Conservation (phyloP, 768 basidiomycete species). For the Cyclocybe cylindracea region DNA sequence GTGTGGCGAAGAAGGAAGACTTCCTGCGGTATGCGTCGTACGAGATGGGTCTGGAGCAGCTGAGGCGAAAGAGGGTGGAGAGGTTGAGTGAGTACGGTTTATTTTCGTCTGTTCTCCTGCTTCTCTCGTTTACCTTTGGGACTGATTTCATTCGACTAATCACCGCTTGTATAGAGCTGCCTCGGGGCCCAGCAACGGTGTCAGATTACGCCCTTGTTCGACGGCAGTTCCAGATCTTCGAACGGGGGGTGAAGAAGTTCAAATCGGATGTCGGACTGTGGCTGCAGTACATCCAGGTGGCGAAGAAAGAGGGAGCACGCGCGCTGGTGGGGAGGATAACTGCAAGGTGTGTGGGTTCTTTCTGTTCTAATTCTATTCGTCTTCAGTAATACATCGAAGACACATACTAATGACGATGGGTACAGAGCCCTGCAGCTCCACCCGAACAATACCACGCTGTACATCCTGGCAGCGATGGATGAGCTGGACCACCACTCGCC, state of each 20-base stretch:
- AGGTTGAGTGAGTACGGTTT: constrained; percentile 57
- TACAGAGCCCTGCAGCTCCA: constrained; percentile 84
- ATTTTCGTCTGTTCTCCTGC: neutral
- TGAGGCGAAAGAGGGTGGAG: constrained; percentile 74
- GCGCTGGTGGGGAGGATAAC: constrained; percentile 81
- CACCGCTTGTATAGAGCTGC: constrained; percentile 33
- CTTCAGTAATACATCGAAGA: neutral
- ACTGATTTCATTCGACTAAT: neutral
- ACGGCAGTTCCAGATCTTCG: constrained; percentile 87
- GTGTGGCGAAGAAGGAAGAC: constrained; percentile 83
- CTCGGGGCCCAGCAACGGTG: constrained; percentile 55
- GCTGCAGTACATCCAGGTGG: constrained; percentile 86
- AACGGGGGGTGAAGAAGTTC: constrained; percentile 87
- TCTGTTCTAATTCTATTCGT: neutral
- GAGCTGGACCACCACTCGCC: constrained; percentile 73
- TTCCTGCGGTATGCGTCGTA: constrained; percentile 91
- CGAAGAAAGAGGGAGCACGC: constrained; percentile 76
- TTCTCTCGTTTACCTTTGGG: no score
- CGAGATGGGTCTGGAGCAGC: constrained; percentile 84
- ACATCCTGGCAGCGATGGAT: constrained; percentile 83
- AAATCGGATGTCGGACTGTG: constrained; percentile 85
- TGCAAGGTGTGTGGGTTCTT: constrained; percentile 58
- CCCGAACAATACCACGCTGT: constrained; percentile 74
- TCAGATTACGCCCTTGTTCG: constrained; percentile 86
- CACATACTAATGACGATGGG: constrained; percentile 8